Evolutionary conservation across 208 protist species (phyloP).

Genomic region (Leishmania tropica): DNA sequence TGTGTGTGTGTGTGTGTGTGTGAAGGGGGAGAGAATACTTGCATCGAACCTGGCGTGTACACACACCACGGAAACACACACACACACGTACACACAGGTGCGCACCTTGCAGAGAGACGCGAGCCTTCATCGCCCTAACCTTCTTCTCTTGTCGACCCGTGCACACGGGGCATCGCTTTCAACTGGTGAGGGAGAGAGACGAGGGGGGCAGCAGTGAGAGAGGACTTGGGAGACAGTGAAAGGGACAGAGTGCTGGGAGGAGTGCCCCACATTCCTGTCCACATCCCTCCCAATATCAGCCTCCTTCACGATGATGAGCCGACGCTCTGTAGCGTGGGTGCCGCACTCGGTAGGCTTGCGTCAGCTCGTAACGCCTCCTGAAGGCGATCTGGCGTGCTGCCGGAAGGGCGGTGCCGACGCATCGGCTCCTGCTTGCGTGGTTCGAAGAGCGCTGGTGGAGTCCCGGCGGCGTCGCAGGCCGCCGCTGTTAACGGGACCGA

Average conservation of each 20-base stretch:
- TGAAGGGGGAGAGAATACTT: too few relatives aligned
- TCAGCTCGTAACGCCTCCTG: neutral
- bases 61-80: neutral
- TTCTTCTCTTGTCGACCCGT: neutral
- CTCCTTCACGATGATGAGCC: slow-evolving; percentile 1
- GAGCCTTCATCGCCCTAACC: neutral
- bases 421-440: slow-evolving; percentile 38
- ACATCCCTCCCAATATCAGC: neutral
- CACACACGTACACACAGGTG: neutral
- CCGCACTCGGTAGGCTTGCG: slow-evolving; percentile 8
- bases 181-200: neutral
- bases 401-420: slow-evolving; percentile 25
- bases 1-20: too few relatives aligned
- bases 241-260: neutral
- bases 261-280: neutral
- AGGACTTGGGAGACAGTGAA: neutral
- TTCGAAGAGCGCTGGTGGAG: slow-evolving; percentile 31
- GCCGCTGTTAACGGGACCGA: neutral
- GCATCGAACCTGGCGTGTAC: too few relatives aligned
- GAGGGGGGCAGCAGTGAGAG: neutral
- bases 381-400: slow-evolving; percentile 16
- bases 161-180: neutral
- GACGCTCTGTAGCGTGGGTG: slow-evolving; percentile 34
- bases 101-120: neutral
- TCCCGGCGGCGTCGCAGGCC: neutral